Evolutionary conservation across 2,329 filamentous ascomycete genomes (phyloP).

Genomic region (Aspergillus neoniger): DNA sequence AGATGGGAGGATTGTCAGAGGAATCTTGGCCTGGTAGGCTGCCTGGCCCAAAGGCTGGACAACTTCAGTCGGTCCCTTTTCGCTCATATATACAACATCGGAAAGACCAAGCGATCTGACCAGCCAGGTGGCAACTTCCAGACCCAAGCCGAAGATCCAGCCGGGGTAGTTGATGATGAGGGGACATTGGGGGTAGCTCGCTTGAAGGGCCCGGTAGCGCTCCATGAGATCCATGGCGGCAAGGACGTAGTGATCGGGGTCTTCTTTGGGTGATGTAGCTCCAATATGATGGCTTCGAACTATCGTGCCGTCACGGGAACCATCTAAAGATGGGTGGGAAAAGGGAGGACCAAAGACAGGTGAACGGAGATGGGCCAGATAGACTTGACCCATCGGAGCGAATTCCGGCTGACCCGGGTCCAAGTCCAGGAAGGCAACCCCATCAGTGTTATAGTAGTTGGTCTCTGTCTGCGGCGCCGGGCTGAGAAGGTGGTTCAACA

Average conservation of each 20-base stretch:
- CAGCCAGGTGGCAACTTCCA: conserved; percentile 52
- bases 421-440: conserved; percentile 59
- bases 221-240: conserved; percentile 56
- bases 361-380: conserved; percentile 54
- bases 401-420: conserved; percentile 63
- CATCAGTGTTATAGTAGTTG: conserved; percentile 35
- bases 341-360: conserved; percentile 60
- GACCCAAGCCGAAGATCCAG: conserved; percentile 57
- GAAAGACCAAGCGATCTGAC: conserved; percentile 50
- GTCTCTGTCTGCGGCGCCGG: conserved; percentile 37
- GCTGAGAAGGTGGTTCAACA: conserved; percentile 57
- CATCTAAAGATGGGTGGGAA: conserved; percentile 50
- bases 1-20: conserved; percentile 51
- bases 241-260: conserved; percentile 57
- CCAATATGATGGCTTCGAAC: conserved; percentile 58
- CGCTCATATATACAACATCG: conserved; percentile 57
- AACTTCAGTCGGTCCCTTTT: conserved; percentile 49
- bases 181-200: conserved; percentile 47
- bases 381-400: conserved; percentile 59
- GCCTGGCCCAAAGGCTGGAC: conserved; percentile 44
- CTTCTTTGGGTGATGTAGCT: conserved; percentile 55
- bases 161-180: conserved; percentile 61
- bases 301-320: conserved; percentile 38
- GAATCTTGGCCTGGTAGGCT: conserved; percentile 38
- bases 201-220: conserved; percentile 47